A percentile compares a stretch with the other conserved stretches of the same genome.
phyloP scores from a whole-genome alignment of 192 early-diverging fungal genomes.

The Linnemannia elongata region DNA sequence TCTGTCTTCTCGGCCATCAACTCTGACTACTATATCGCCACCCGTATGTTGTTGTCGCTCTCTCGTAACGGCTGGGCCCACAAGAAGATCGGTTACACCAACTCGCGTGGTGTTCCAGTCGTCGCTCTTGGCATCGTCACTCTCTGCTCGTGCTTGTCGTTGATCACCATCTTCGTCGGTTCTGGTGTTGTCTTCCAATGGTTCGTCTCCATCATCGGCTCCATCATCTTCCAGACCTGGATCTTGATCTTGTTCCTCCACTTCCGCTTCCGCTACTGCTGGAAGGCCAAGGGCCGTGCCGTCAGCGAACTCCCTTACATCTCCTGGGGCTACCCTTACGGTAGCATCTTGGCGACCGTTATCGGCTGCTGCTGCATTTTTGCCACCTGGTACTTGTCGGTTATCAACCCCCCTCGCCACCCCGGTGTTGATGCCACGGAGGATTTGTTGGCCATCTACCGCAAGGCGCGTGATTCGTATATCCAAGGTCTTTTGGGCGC shows the following conservation, averaged over 20 bases:
- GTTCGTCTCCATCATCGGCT: constrained; percentile 58
- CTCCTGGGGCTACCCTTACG: no score
- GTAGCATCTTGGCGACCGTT: no score
- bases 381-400: no score
- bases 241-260: no score
- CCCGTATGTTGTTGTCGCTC: no score
- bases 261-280: no score
- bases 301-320: no score
- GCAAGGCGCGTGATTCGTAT: not conserved
- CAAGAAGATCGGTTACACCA: constrained; percentile 68
- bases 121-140: constrained; percentile 71
- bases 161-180: constrained; percentile 72
- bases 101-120: constrained; percentile 75
- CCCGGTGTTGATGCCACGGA: constrained; percentile 11
- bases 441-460: not conserved
- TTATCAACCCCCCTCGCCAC: constrained; percentile 55
- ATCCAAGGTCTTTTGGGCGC: constrained; percentile 29
- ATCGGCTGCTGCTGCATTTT: no score
- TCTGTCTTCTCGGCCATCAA: no score
- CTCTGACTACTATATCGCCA: no score
- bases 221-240: no score
- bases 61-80: constrained; percentile 75
- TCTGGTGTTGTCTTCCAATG: constrained; percentile 79
- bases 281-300: no score
- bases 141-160: constrained; percentile 70